Conservation (phyloP, 208 protist species). For the Crithidia expoeki region DNA sequence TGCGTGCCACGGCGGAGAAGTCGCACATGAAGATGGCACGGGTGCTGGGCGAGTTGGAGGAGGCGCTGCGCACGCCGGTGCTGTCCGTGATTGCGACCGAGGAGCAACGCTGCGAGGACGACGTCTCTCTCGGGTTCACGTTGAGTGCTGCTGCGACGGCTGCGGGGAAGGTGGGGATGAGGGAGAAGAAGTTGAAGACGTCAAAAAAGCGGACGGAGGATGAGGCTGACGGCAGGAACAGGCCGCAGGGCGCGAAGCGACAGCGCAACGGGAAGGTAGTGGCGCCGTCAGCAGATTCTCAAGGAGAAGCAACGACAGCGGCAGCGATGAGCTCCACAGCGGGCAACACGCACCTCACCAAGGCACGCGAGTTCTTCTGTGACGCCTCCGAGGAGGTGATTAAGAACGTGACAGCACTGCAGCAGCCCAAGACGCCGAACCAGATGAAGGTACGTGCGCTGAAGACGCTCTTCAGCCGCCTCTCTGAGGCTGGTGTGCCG, state of each 20-base stretch:
- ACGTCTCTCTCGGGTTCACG: constrained; percentile 73
- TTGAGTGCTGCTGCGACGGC: constrained; percentile 2
- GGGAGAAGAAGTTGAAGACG: constrained; percentile 26
- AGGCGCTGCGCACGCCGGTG: constrained; percentile 73
- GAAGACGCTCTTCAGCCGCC: constrained; percentile 82
- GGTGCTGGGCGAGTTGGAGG: constrained; percentile 69
- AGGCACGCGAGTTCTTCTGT: constrained; percentile 58
- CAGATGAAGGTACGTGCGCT: constrained; percentile 86
- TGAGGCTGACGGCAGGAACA: constrained; percentile 5
- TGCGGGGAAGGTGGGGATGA: constrained; percentile 14
- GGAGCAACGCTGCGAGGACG: constrained; percentile 86
- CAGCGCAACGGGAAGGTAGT: constrained; percentile 33
- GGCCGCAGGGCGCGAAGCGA: constrained; percentile 26
- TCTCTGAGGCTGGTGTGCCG: constrained; percentile 77
- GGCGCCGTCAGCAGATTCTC: background rate
- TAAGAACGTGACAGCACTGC: constrained; percentile 73
- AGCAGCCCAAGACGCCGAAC: constrained; percentile 77
- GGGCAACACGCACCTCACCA: constrained; percentile 19
- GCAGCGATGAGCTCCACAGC: background rate
- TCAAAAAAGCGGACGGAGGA: background rate
- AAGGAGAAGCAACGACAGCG: background rate
- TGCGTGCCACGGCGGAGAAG: constrained; percentile 95
- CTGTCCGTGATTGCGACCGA: constrained; percentile 62
- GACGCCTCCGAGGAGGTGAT: constrained; percentile 66
- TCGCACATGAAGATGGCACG: constrained; percentile 95